phyloP scores from a whole-genome alignment of 2,329 filamentous ascomycete genomes.

The Corynespora cassiicola region DNA sequence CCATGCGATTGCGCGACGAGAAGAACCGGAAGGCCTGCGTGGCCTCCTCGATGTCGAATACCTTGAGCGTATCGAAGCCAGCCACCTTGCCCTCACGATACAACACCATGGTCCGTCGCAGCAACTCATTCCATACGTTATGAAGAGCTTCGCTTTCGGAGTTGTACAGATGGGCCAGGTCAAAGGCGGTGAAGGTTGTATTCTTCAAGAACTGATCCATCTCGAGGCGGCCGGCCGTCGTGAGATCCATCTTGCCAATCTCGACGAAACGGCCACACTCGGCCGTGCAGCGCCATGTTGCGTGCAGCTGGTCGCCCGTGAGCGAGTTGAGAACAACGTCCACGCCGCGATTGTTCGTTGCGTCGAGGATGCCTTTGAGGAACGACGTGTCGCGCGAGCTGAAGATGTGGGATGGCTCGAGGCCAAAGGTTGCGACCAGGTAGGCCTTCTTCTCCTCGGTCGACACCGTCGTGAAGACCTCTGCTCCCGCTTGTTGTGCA shows the following conservation, averaged over 20 bases:
- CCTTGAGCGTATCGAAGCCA: neutral
- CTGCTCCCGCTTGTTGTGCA: no score
- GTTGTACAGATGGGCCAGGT: constrained; percentile 11
- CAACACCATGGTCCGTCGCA: constrained; percentile 1
- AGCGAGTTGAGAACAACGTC: constrained; percentile 39
- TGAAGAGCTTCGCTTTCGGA: neutral
- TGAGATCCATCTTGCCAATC: constrained; percentile 16
- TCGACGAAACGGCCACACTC: constrained; percentile 12
- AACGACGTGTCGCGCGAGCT: constrained; percentile 28
- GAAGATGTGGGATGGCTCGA: constrained; percentile 36
- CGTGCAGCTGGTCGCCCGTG: constrained; percentile 26
- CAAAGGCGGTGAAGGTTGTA: constrained; percentile 18
- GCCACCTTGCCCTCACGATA: neutral
- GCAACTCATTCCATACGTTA: neutral
- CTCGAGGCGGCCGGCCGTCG: neutral
- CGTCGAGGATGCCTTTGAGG: constrained; percentile 15
- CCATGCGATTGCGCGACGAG: neutral
- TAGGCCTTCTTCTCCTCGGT: constrained; percentile 28
- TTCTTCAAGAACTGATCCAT: no score
- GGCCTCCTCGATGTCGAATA: constrained; percentile 5
- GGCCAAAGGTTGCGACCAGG: constrained; percentile 22
- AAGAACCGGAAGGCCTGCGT: constrained; percentile 2
- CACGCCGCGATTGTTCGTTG: constrained; percentile 30
- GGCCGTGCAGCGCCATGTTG: constrained; percentile 54
- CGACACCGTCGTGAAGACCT: neutral